Evolutionary conservation across 495 filamentous ascomycete genomes (phyloP).

Genomic region (Aspergillus sparsus): DNA sequence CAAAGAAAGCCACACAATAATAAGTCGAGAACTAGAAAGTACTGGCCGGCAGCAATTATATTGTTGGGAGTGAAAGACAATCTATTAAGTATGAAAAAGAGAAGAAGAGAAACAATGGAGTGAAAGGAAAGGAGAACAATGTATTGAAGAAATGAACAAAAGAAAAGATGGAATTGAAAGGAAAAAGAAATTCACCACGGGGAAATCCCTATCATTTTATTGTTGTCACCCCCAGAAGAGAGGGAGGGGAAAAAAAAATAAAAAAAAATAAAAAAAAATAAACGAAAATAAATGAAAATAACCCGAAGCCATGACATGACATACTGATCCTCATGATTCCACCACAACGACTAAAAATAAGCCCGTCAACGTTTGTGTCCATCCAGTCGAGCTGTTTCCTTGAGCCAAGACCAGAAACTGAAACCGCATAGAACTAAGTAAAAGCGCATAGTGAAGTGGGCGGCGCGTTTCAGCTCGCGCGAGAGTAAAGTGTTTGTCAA

Average conservation of each 20-base stretch:
- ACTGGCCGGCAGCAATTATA: constrained; percentile 20
- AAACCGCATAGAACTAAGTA: constrained; percentile 4
- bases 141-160: constrained; percentile 5
- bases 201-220: no score
- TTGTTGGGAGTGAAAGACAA: constrained; percentile 7
- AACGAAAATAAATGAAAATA: constrained; percentile 2
- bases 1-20: constrained; percentile 3
- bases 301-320: background rate
- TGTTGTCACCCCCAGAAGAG: no score
- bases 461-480: constrained; percentile 25
- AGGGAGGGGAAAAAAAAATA: background rate
- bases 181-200: background rate
- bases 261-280: background rate
- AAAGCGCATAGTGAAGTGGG: background rate
- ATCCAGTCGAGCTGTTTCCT: background rate
- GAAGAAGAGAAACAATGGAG: constrained; percentile 1
- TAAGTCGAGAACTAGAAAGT: constrained; percentile 9
- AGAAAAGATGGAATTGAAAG: constrained; percentile 7
- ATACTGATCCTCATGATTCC: background rate
- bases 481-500: background rate
- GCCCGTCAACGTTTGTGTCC: background rate
- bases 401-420: constrained; percentile 5
- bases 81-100: constrained; percentile 27
- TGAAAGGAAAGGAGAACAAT: constrained; percentile 3
- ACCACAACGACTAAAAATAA: constrained; percentile 5